phyloP scores from a whole-genome alignment of 129 eudicot species.

The Deinandra increscens region DNA sequence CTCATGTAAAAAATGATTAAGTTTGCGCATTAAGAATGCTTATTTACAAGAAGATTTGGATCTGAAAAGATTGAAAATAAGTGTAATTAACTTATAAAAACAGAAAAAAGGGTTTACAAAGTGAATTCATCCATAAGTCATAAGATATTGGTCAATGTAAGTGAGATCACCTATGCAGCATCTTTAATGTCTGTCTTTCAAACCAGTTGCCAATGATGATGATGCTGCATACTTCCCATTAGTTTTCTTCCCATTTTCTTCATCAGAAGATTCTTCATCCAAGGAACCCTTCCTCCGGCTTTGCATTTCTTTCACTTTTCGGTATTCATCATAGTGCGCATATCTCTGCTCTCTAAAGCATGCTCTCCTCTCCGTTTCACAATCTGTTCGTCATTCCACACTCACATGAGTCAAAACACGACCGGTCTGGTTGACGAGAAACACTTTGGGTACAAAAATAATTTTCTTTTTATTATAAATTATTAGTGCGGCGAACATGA shows the following conservation, averaged over 20 bases:
- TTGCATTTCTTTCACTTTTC: conserved; percentile 54
- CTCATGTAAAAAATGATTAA: too few relatives aligned
- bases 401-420: background rate
- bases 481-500: too few relatives aligned
- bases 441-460: background rate
- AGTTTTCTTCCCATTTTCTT: conserved; percentile 22
- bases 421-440: background rate
- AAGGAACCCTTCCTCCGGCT: conserved; percentile 40
- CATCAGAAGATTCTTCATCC: conserved; percentile 59
- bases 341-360: conserved; percentile 73
- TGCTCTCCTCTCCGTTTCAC: conserved; percentile 41
- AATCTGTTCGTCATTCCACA: conserved; percentile 15
- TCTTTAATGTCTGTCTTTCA: conserved; percentile 44
- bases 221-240: conserved; percentile 33
- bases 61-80: too few relatives aligned
- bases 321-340: conserved; percentile 85
- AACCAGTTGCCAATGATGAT: conserved; percentile 40
- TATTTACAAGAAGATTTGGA: too few relatives aligned
- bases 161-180: background rate
- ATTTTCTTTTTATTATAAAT: too few relatives aligned
- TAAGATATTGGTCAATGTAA: background rate
- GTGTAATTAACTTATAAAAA: too few relatives aligned
- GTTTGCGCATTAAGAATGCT: too few relatives aligned
- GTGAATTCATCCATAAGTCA: background rate
- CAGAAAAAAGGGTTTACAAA: background rate